Percentiles rank a stretch among this genome's conserved stretches.
phyloP scores from a whole-genome alignment of 352 stramenopile species.

The Pythium utonaiense region DNA sequence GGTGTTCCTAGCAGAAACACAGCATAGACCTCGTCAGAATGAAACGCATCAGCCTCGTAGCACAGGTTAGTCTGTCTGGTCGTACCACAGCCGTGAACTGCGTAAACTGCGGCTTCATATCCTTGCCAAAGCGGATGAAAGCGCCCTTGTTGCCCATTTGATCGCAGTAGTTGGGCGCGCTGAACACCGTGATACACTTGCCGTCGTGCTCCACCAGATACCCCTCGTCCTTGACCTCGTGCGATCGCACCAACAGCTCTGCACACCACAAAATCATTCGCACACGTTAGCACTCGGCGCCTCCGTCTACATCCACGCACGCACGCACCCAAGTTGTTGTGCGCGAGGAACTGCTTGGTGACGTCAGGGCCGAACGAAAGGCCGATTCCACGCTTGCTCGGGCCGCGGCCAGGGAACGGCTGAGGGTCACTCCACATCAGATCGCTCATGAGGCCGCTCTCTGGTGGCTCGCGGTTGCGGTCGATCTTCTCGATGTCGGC shows the following conservation, averaged over 20 bases:
- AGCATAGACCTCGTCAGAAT: not conserved
- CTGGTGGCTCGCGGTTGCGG: slow-evolving; percentile 93
- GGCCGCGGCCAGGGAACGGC: slow-evolving; percentile 92
- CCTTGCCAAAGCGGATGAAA: slow-evolving; percentile 97
- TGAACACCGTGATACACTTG: slow-evolving; percentile 99
- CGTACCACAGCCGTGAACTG: slow-evolving; percentile 93
- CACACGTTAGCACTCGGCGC: not conserved
- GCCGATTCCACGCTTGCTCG: slow-evolving; percentile 96
- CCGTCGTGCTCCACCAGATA: slow-evolving; percentile 99
- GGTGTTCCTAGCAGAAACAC: slow-evolving; percentile 60
- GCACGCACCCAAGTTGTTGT: slow-evolving; percentile 93
- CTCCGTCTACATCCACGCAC: slow-evolving; percentile 3
- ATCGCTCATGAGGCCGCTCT: slow-evolving; percentile 90
- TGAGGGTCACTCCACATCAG: slow-evolving; percentile 97
- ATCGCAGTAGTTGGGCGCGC: slow-evolving; percentile 99
- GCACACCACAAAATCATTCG: slow-evolving; percentile 4
- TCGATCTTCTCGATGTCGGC: slow-evolving; percentile 95
- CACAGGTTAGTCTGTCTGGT: not conserved
- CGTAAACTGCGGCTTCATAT: slow-evolving; percentile 95
- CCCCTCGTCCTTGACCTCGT: slow-evolving; percentile 99
- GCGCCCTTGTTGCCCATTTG: slow-evolving; percentile 99
- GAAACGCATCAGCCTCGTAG: not conserved
- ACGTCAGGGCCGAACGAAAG: slow-evolving; percentile 98
- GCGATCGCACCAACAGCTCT: slow-evolving; percentile 96
- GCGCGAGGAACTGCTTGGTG: slow-evolving; percentile 94